These are phyloP conservation scores for Camelina laxa DNA, from an alignment of 345 rosid genomes.

Conservation along the genomic window DNA sequence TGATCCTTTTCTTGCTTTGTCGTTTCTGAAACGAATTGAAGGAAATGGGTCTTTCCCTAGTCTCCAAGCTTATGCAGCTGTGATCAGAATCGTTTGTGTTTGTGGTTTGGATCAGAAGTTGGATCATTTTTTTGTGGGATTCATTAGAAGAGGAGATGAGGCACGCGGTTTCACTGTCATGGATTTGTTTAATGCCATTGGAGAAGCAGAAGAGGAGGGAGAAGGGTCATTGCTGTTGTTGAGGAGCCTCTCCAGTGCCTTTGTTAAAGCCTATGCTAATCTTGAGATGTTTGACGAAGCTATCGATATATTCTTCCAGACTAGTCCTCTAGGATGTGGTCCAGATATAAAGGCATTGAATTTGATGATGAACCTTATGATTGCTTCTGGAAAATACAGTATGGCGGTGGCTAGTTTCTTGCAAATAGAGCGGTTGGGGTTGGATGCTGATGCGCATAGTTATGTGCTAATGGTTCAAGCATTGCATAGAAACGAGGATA, in stretches of 20 bases:
- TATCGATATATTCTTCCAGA: constrained; percentile 47
- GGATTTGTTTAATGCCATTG: constrained; percentile 53
- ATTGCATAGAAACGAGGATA: constrained; percentile 51
- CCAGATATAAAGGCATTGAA: constrained; percentile 51
- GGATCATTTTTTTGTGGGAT: constrained; percentile 46
- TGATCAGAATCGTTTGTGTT: constrained; percentile 50
- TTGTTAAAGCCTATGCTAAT: constrained; percentile 61
- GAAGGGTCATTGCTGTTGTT: constrained; percentile 27
- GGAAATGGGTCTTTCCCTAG: constrained; percentile 53
- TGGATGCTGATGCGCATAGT: constrained; percentile 55
- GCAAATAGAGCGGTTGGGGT: constrained; percentile 54
- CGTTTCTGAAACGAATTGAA: constrained; percentile 51
- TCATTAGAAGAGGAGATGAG: constrained; percentile 46
- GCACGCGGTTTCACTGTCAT: constrained; percentile 43
- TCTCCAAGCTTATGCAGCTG: constrained; percentile 50
- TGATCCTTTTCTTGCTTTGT: constrained; percentile 59
- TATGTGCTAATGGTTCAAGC: constrained; percentile 61
- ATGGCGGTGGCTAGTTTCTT: constrained; percentile 46
- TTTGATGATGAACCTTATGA: constrained; percentile 55
- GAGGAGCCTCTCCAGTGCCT: constrained; percentile 46
- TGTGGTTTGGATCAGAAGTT: constrained; percentile 53
- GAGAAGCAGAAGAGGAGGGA: constrained; percentile 23
- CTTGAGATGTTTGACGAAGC: constrained; percentile 60
- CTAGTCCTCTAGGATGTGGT: constrained; percentile 41
- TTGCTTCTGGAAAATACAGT: constrained; percentile 47